These are phyloP conservation scores for Chaetomiaceae sp. DNA, from an alignment of 2,329 filamentous ascomycete genomes.

Conservation along the genomic window DNA sequence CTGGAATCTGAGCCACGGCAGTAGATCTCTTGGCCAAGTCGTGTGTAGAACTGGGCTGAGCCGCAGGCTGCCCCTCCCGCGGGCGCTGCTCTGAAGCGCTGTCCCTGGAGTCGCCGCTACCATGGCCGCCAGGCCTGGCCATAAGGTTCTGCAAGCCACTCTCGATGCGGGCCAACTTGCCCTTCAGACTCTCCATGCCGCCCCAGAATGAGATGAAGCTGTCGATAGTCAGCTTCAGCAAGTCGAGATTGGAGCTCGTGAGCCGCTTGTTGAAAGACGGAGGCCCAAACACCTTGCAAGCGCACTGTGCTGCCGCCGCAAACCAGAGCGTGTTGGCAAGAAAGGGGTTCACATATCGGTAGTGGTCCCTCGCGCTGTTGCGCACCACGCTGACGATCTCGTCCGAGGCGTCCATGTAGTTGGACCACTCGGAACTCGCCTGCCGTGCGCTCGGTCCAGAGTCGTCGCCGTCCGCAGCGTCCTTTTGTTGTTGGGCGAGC, in stretches of 20 bases:
- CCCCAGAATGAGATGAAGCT: not conserved
- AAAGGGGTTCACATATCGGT: not conserved
- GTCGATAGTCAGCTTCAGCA: not conserved
- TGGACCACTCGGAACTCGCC: not conserved
- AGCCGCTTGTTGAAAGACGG: not conserved
- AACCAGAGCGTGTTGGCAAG: slow-evolving; percentile 1
- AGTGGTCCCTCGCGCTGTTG: not conserved
- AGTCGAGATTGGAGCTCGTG: not conserved
- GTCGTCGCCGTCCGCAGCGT: not conserved
- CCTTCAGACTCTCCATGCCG: not conserved
- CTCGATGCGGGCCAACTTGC: not conserved
- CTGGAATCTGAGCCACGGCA: not conserved
- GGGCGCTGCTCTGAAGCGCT: not conserved
- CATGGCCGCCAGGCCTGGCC: not conserved
- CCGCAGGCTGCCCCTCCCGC: not conserved
- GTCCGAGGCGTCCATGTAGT: not conserved
- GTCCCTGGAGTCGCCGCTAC: not conserved
- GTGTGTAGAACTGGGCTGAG: not conserved
- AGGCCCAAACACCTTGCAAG: not conserved
- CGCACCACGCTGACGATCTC: not conserved
- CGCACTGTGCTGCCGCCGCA: not conserved
- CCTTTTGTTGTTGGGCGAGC: not conserved
- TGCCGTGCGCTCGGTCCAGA: not conserved
- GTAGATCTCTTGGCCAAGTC: not conserved
- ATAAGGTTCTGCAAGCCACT: not conserved